Evolutionary conservation across 2,329 filamentous ascomycete genomes (phyloP).

Genomic region (Arthrinium phaeospermum): DNA sequence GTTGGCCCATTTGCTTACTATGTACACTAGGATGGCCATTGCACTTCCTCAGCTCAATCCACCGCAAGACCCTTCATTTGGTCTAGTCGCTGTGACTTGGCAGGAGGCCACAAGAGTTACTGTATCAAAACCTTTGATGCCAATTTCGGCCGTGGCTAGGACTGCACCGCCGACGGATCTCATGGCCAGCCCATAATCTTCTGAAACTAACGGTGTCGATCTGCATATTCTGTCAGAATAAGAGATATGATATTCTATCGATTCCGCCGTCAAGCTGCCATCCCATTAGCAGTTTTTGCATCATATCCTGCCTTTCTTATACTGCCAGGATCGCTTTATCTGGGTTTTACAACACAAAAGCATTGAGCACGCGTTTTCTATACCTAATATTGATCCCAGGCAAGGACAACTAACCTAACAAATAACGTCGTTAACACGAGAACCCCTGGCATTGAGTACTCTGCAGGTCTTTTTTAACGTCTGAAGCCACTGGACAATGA

Average conservation of each 20-base stretch:
- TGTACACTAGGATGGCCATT: neutral
- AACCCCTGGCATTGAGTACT: neutral
- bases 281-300: neutral
- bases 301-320: neutral
- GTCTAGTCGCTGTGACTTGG: neutral
- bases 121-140: neutral
- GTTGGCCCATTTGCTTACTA: neutral
- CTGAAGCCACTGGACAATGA: neutral
- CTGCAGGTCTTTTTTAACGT: neutral
- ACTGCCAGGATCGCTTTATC: neutral
- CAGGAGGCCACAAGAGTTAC: neutral
- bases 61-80: neutral
- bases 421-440: neutral
- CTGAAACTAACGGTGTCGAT: neutral
- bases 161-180: neutral
- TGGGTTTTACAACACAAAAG: neutral
- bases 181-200: neutral
- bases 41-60: neutral
- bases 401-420: neutral
- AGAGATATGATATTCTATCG: neutral
- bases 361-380: too few species aligned
- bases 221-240: neutral
- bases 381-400: too few species aligned
- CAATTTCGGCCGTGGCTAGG: neutral
- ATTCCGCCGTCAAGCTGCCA: neutral